phyloP scores from a whole-genome alignment of 805 yeast species.

The Hanseniaspora thailandica region DNA sequence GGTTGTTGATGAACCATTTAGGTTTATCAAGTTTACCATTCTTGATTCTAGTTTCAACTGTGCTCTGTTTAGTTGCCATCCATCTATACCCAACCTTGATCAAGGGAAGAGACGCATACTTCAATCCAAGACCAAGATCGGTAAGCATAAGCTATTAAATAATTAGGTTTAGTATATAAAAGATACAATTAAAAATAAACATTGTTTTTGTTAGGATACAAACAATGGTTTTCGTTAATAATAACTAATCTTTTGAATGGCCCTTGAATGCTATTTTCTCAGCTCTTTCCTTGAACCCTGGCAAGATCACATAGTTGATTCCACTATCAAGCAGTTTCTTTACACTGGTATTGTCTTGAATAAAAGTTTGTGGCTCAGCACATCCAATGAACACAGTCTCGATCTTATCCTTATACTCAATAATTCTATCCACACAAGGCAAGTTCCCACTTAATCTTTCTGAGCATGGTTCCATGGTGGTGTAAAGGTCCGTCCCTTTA shows the following conservation, averaged over 20 bases:
- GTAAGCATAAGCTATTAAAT: background rate
- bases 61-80: background rate
- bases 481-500: slow-evolving; percentile 66
- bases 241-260: slow-evolving; percentile 33
- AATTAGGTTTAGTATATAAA: too few relatives aligned
- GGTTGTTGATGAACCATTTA: slow-evolving; percentile 2
- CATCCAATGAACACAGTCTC: slow-evolving; percentile 82
- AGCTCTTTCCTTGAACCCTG: slow-evolving; percentile 69
- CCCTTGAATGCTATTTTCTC: slow-evolving; percentile 63
- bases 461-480: slow-evolving; percentile 97
- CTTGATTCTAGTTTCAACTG: background rate
- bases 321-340: slow-evolving; percentile 42
- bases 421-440: slow-evolving; percentile 76
- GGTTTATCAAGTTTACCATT: slow-evolving; percentile 2
- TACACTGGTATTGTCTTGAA: slow-evolving; percentile 60
- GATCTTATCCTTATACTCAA: slow-evolving; percentile 39
- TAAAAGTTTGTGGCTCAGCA: slow-evolving; percentile 78
- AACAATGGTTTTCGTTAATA: background rate
- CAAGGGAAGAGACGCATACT: background rate
- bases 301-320: slow-evolving; percentile 63
- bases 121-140: background rate
- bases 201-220: too few relatives aligned
- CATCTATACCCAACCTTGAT: background rate
- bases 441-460: slow-evolving; percentile 75
- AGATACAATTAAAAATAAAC: too few relatives aligned